Conservation (phyloP, 2,329 filamentous ascomycete genomes). For the Aureobasidium sp. region DNA sequence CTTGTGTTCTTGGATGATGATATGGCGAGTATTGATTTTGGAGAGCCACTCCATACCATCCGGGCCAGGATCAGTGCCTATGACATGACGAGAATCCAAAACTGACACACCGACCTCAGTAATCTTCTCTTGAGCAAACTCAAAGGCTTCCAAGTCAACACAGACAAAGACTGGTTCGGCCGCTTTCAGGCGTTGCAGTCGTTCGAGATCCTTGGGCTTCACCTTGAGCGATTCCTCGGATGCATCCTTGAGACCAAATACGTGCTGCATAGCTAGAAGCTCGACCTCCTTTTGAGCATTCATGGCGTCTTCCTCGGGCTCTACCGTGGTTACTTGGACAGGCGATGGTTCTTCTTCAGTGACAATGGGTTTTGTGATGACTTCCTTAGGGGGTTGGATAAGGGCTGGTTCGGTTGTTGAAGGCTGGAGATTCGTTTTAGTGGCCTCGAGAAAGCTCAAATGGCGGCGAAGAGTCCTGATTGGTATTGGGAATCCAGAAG, state of each 20-base stretch:
- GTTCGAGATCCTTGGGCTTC: not conserved
- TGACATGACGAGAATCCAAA: slow-evolving; percentile 22
- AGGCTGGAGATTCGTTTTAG: not conserved
- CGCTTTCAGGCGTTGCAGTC: not conserved
- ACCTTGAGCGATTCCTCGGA: not conserved
- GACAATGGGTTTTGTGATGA: not conserved
- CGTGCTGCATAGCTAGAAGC: not conserved
- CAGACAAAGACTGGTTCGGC: slow-evolving; percentile 23
- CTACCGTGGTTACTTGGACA: not conserved
- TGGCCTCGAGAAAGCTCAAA: not conserved
- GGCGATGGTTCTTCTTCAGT: too few relatives aligned
- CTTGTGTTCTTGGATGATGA: slow-evolving; percentile 22
- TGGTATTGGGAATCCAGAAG: not conserved
- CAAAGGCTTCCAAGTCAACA: slow-evolving; percentile 26
- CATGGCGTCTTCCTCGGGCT: not conserved
- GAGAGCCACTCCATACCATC: slow-evolving; percentile 14
- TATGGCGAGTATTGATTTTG: slow-evolving; percentile 23
- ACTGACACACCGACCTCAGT: slow-evolving; percentile 27
- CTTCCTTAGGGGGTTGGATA: too few relatives aligned
- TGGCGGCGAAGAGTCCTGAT: not conserved
- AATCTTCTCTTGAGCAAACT: slow-evolving; percentile 22
- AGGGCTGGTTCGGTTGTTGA: not conserved
- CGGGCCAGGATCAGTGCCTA: not conserved
- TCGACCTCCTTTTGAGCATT: not conserved
- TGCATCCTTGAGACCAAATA: slow-evolving; percentile 6